Conservation (phyloP, 163 green algal species). For the Coccomyxa subellipsoidea region DNA sequence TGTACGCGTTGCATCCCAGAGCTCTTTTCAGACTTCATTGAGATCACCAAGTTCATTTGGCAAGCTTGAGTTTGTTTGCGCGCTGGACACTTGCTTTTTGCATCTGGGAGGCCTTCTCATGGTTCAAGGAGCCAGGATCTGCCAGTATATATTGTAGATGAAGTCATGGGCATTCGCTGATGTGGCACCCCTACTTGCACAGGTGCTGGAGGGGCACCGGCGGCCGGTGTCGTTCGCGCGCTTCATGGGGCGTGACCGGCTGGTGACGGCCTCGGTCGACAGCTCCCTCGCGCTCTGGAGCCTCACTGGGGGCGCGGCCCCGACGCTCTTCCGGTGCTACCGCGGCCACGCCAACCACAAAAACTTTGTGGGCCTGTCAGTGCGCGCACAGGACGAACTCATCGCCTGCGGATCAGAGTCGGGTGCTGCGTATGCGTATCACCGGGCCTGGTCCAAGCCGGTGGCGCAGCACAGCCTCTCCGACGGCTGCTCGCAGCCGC, state of each 20-base stretch:
- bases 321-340: slow-evolving; percentile 1
- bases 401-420: slow-evolving; percentile 66
- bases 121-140: too few species aligned
- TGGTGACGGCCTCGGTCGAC: slow-evolving; percentile 61
- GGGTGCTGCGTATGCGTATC: slow-evolving; percentile 46
- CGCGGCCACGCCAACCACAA: slow-evolving; percentile 58
- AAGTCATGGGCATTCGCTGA: background rate
- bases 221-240: slow-evolving; percentile 57
- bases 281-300: slow-evolving; percentile 57
- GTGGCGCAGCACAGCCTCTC: slow-evolving; percentile 18
- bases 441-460: slow-evolving; percentile 37
- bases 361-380: slow-evolving; percentile 74
- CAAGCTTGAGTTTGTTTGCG: too few species aligned
- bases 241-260: slow-evolving; percentile 40
- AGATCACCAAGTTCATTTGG: too few species aligned
- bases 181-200: too few species aligned
- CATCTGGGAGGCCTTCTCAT: too few species aligned
- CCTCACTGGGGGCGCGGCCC: background rate
- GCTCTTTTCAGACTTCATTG: background rate
- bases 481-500: background rate
- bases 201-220: slow-evolving; percentile 44
- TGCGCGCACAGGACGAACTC: slow-evolving; percentile 44
- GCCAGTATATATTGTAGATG: background rate
- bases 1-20: background rate
- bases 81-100: too few species aligned